Base-by-base conservation (phyloP, 306 rosid species). In the Leucaena leucocephala region DNA sequence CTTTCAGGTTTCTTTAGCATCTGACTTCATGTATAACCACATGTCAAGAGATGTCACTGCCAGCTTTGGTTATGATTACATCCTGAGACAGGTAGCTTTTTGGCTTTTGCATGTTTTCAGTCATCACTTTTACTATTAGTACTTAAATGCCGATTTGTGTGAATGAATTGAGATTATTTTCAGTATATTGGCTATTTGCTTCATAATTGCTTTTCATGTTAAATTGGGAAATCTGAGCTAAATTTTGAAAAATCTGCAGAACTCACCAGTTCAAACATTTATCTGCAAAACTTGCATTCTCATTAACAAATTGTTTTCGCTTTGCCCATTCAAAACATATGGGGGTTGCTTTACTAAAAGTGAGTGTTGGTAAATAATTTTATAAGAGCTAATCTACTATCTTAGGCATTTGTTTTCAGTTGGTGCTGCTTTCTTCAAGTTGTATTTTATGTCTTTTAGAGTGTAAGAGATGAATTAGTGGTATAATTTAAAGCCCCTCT, bases 21-120 rank as follows among this genome's bases (percentile, higher is more conserved):
- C 98, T 11, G 98, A 95, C 77, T 88, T 95, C 63, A 93, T 93
- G 96, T 93, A 93, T 72, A 95, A 95, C 86, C 88, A 93, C 91
- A 84, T 90, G 90, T 88, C 98, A 64, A 87, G 86, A 88, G 98
- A 95, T 2, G 97, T 87, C 77, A 90, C 95, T 10, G 86, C 98
- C 58, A 91, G 98, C 83, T 68, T 91, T 79, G 99, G 99, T 77
- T 93, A 95, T 65, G 98, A 95, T 82, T 91, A 93, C 89, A 95
- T 95, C 77, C 96, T 95, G 67, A 86, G 98, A 87, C 98, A 95
- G 97, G 99, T 87, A 87, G 16, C 11, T n/a, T 58, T 38, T 48
- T 76, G 65, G 46, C 62, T 79, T 76, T 58, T 36, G 57, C 55
- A 75, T 35, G 59, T 36, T 36, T 69, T 63, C 59, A 52, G 57